Evolutionary conservation across 2,329 filamentous ascomycete genomes (phyloP), one percentile per base, ranked within the genome.

Genomic region (Calonectria montana): DNA sequence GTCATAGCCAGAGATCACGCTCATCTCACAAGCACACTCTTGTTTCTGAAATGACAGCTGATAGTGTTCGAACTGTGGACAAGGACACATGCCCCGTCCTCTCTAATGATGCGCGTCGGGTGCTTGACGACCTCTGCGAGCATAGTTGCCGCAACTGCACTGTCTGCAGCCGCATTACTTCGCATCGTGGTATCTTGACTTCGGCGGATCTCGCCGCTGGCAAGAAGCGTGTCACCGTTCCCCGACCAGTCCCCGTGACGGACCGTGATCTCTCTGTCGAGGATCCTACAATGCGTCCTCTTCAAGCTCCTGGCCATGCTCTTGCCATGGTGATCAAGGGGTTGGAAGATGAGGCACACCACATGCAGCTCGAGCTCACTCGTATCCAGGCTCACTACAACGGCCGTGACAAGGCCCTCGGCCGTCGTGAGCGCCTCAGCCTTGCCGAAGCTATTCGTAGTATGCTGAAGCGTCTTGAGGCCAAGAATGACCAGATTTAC

Each of bases 311-410:
- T 0, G 91, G 89, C 5, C 84, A 92, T 50, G 94, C 95, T 12
- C 89, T 98, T 27, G 93, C 94, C 9, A 90, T 92, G n/a, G 94
- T 97, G 25, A 92, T 97, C 81, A 97, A 97, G 83, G 89, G 91
- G 9, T 86, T 97, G 4, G 88, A 94, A 76, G 94, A 97, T 80
- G 95, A 98, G 82, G 89, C 96, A 53, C 88, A 89, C 15, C 94
- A 97, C 80, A 84, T 97, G 65, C 93, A 94, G 82, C 87, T 93
- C 75, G 88, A 93, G 77, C 88, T 95, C n/a, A 86, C 88, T 0
- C 83, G 87, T 39, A 88, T 91, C 70, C 90, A 93, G 77, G 86
- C 86, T 3, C 84, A 88, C 43, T 94, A 95, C 82, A 91, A 91
- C 74, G 86, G 86, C 25, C 90, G 91, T 69, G 93, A 97, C 82